These are phyloP conservation scores for Rhodotorula mucilaginosa DNA, from an alignment of 1,284 basidiomycete genomes.

Conservation along the genomic window DNA sequence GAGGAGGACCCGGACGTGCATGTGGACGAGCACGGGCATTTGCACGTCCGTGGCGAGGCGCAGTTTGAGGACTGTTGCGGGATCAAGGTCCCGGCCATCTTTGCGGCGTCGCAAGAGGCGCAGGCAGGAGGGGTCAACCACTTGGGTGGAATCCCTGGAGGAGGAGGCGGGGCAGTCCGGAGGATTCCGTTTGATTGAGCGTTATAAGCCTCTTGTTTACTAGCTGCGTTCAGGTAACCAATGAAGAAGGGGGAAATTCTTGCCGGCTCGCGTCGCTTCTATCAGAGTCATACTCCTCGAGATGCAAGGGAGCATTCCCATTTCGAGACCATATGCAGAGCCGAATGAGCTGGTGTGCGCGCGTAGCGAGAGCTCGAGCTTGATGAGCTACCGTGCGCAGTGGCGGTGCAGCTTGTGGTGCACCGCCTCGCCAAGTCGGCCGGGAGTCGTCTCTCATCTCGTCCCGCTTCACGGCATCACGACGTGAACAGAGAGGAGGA, in stretches of 20 bases:
- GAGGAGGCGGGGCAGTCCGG: conserved; percentile 5
- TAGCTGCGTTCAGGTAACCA: background rate
- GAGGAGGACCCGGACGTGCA: conserved; percentile 51
- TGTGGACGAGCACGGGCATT: conserved; percentile 60
- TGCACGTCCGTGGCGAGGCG: conserved; percentile 60
- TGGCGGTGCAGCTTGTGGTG: too few species aligned
- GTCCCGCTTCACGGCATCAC: too few species aligned
- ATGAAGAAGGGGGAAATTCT: background rate
- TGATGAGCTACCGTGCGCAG: too few species aligned
- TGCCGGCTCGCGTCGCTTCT: background rate
- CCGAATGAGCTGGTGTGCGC: too few species aligned
- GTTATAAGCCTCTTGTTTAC: background rate
- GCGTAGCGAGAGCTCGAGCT: too few species aligned
- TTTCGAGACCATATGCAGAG: too few species aligned
- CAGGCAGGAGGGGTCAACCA: background rate
- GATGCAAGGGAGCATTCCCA: too few species aligned
- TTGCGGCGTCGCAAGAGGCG: conserved; percentile 48
- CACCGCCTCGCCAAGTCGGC: too few species aligned
- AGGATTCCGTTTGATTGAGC: conserved; percentile 41
- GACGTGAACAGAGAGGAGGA: too few species aligned
- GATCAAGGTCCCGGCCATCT: conserved; percentile 51
- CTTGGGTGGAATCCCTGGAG: background rate
- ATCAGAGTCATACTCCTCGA: background rate
- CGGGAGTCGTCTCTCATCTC: too few species aligned
- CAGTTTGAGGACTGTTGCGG: conserved; percentile 76